Base-by-base conservation (phyloP, 1,284 basidiomycete species). In the Cystobasidium sp. region DNA sequence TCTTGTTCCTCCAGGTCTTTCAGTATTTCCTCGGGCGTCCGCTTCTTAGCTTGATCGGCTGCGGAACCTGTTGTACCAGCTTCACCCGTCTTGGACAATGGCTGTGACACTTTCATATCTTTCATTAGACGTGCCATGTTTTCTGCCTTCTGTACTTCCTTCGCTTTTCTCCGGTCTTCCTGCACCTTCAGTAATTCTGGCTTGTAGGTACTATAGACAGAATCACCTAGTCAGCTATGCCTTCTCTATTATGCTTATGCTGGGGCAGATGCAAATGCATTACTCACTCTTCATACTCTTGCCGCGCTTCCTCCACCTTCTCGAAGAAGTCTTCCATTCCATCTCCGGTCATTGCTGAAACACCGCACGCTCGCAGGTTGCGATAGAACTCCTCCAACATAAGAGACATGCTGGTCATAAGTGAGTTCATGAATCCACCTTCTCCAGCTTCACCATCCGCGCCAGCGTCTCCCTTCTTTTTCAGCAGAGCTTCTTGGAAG, bases 341-440 rank as follows among this genome's bases (percentile, higher is more conserved):
- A 63, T 89, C 90, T 12, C 97, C 97, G 0, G 97, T 98, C 85
- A 94, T 87, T 55, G 96, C 96, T 14, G 93, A 96, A 9, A 99
- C 94, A 24, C 96, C 95, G 12, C 84, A 78, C 68, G 94, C 94
- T 85, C 92, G 92, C 59, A 99, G 84, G 79, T 97, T 92, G 83
- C 95, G 93, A 85, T 99, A 99, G 81, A 99, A 99, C 82, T 99
- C 97, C 81, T 99, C 97, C 71, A 99, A 84, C 7, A 99, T 95
- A 61, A 99, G 85, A 82, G 94, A 94, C 97, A 99, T 99, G 81
- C 92, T 94, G 79, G 97, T 94, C 96, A 99, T 99, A 76, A 99
- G 85, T 81, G 93, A 95, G 83, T 94, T 97, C 93, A 98, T 97
- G 83, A 98, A 99, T 56, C 92, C 96, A 64, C 92, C 91, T 76